phyloP scores from a whole-genome alignment of 192 early-diverging fungal genomes.

The Lobosporangium transversale region DNA sequence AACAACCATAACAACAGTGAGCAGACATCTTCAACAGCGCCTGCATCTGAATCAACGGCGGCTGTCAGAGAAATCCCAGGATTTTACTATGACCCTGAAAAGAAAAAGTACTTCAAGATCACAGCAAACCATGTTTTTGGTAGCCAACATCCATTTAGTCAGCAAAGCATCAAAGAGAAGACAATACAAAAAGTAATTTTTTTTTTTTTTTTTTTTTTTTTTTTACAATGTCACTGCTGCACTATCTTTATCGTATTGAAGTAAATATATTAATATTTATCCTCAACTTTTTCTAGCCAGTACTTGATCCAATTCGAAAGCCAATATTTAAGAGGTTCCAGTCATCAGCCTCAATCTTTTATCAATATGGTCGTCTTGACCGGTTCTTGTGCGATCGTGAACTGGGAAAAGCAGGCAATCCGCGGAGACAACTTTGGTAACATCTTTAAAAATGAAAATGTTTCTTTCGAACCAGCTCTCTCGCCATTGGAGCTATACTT shows the following conservation, averaged over 20 bases:
- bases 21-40: neutral
- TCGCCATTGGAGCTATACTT: too few relatives aligned
- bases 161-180: slow-evolving; percentile 37
- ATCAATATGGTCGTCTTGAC: slow-evolving; percentile 19
- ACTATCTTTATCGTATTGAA: too few relatives aligned
- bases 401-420: slow-evolving; percentile 26
- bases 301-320: slow-evolving; percentile 14
- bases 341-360: neutral
- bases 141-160: slow-evolving; percentile 34
- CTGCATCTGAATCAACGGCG: neutral
- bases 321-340: neutral
- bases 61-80: slow-evolving; percentile 33
- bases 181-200: slow-evolving; percentile 14
- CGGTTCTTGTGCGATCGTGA: slow-evolving; percentile 20
- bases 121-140: slow-evolving; percentile 29
- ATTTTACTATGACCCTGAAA: slow-evolving; percentile 43
- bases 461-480: too few relatives aligned
- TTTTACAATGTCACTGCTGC: neutral
- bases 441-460: too few relatives aligned
- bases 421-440: slow-evolving; percentile 33
- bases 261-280: neutral
- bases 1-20: neutral
- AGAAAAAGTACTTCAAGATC: slow-evolving; percentile 53
- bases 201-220: neutral
- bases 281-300: slow-evolving; percentile 7